Evolutionary conservation across 1,284 basidiomycete genomes (phyloP).

Genomic region (Kalmanozyma brasiliensis): DNA sequence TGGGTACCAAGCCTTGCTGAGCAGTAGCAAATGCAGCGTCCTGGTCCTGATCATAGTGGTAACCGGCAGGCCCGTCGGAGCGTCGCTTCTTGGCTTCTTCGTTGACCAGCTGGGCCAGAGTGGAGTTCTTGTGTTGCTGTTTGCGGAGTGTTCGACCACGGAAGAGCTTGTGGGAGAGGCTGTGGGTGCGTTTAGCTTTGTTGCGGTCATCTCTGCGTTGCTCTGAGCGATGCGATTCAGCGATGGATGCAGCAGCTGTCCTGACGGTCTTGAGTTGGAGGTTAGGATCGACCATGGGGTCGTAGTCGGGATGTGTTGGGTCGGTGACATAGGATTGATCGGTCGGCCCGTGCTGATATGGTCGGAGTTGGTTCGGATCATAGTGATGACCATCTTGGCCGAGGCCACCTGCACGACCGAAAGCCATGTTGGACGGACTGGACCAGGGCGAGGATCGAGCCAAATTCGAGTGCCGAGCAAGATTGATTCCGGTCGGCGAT

Average conservation of each 20-base stretch:
- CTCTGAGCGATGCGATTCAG: conserved; percentile 62
- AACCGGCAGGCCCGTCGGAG: conserved; percentile 35
- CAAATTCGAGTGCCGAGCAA: neutral
- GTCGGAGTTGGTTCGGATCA: conserved; percentile 50
- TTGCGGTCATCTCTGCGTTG: conserved; percentile 51
- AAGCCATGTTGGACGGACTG: conserved; percentile 18
- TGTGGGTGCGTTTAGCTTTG: conserved; percentile 43
- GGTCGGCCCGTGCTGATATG: conserved; percentile 50
- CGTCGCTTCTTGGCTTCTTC: conserved; percentile 40
- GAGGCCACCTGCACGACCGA: conserved; percentile 33
- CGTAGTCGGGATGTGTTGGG: conserved; percentile 61
- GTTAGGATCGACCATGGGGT: conserved; percentile 60
- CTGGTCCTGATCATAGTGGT: conserved; percentile 36
- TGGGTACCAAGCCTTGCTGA: conserved; percentile 48
- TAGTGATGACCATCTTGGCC: conserved; percentile 47
- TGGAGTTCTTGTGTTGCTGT: conserved; percentile 36
- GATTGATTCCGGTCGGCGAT: neutral
- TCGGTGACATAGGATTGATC: conserved; percentile 52
- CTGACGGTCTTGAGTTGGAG: conserved; percentile 61
- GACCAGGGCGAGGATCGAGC: conserved; percentile 2
- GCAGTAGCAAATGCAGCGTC: conserved; percentile 54
- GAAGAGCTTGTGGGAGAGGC: conserved; percentile 53
- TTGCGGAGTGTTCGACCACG: conserved; percentile 49
- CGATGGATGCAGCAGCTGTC: conserved; percentile 64
- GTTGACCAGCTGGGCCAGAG: conserved; percentile 29